These are phyloP conservation scores for Hemisphaericaspora xylanilytica DNA, from an alignment of 1,139 yeast species.

Conservation along the genomic window DNA sequence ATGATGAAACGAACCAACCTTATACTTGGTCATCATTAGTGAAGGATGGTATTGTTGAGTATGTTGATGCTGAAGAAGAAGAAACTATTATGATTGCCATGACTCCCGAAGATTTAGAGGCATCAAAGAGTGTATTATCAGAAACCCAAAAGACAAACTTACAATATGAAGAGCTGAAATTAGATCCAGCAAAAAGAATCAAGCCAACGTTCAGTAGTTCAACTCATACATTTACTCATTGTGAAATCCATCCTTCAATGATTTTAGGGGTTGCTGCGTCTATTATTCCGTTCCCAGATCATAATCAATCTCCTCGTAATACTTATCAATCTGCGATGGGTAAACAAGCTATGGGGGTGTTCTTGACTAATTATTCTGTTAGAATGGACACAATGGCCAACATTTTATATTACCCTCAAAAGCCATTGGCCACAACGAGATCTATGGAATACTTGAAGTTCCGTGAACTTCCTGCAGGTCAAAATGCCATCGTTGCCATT, in stretches of 20 bases:
- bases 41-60: slow-evolving; percentile 84
- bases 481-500: slow-evolving; percentile 97
- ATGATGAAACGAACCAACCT: slow-evolving; percentile 52
- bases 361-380: slow-evolving; percentile 88
- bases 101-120: slow-evolving; percentile 95
- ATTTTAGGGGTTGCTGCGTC: slow-evolving; percentile 98
- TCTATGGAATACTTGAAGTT: slow-evolving; percentile 97
- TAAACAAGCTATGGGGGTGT: slow-evolving; percentile 99
- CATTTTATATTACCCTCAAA: slow-evolving; percentile 94
- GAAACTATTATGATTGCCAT: slow-evolving; percentile 98
- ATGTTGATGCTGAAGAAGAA: slow-evolving; percentile 96
- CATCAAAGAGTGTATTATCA: slow-evolving; percentile 51
- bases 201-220: slow-evolving; percentile 64
- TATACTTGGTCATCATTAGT: slow-evolving; percentile 87
- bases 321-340: slow-evolving; percentile 99
- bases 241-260: slow-evolving; percentile 99
- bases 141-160: slow-evolving; percentile 38
- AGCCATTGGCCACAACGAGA: slow-evolving; percentile 98
- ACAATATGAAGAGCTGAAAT: slow-evolving; percentile 47
- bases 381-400: slow-evolving; percentile 99
- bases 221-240: slow-evolving; percentile 88
- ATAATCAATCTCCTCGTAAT: slow-evolving; percentile 98
- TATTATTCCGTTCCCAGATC: slow-evolving; percentile 99
- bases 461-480: slow-evolving; percentile 98
- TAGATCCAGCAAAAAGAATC: slow-evolving; percentile 85